These are phyloP conservation scores for Aspergillus pseudonomiae DNA, from an alignment of 2,329 filamentous ascomycete genomes.

Conservation along the genomic window DNA sequence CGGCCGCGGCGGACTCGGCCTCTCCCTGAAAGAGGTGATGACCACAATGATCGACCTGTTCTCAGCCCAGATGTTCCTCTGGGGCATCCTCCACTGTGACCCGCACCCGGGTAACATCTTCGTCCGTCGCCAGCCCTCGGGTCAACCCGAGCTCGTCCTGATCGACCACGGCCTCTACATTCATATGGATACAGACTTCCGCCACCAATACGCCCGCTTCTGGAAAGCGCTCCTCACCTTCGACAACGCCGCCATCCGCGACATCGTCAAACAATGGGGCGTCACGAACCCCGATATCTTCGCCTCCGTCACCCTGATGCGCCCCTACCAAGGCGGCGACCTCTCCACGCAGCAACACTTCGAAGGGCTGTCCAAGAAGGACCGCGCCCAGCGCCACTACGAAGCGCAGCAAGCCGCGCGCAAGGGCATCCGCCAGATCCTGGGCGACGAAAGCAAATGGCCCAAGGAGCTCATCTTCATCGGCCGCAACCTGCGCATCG, in stretches of 20 bases:
- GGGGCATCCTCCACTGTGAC: constrained; percentile 94
- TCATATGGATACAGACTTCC: constrained; percentile 80
- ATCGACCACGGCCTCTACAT: constrained; percentile 98
- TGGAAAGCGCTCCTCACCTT: constrained; percentile 95
- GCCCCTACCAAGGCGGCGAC: constrained; percentile 87
- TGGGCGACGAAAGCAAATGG: constrained; percentile 85
- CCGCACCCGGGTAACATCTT: constrained; percentile 98
- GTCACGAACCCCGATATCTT: constrained; percentile 89
- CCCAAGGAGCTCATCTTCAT: constrained; percentile 91
- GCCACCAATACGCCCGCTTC: constrained; percentile 82
- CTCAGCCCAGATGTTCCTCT: constrained; percentile 97
- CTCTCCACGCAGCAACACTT: constrained; percentile 62
- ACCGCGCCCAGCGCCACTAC: constrained; percentile 65
- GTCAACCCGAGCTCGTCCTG: constrained; percentile 85
- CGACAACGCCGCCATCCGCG: constrained; percentile 77
- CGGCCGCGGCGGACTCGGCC: constrained; percentile 77
- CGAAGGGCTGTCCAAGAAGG: constrained; percentile 55
- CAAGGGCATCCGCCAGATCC: constrained; percentile 73
- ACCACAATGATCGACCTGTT: constrained; percentile 95
- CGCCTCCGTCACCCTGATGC: constrained; percentile 84
- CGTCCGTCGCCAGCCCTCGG: constrained; percentile 79
- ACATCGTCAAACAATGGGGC: constrained; percentile 80
- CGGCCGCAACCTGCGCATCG: constrained; percentile 86
- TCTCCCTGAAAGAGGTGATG: constrained; percentile 87
- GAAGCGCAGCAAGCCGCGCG: constrained; percentile 78